phyloP scores from a whole-genome alignment of 305 asterid species.

The Withania somnifera region DNA sequence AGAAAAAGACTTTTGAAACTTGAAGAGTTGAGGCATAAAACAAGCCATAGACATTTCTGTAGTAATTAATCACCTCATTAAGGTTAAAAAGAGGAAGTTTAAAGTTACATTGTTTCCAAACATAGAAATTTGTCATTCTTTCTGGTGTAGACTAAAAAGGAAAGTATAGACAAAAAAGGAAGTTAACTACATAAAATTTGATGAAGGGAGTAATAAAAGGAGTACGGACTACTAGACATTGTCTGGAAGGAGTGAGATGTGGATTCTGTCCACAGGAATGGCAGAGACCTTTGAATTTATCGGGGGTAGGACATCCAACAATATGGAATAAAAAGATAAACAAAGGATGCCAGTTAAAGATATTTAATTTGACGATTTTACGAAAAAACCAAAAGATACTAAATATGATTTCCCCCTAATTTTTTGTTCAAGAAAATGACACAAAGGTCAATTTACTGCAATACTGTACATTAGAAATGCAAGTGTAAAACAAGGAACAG shows the following conservation, averaged over 20 bases:
- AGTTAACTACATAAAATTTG: neutral
- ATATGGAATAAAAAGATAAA: neutral
- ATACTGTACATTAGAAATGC: neutral
- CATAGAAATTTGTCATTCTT: neutral
- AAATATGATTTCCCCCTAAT: neutral
- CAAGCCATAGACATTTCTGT: neutral
- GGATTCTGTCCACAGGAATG: neutral
- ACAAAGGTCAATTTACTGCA: neutral
- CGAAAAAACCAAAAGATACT: neutral
- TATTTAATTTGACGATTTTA: neutral
- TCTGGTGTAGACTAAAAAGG: neutral
- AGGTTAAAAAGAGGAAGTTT: neutral
- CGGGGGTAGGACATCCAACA: neutral
- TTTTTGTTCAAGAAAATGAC: neutral
- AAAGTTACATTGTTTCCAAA: neutral
- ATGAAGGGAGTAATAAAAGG: neutral
- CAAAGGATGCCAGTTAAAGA: neutral
- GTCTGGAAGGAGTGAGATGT: neutral
- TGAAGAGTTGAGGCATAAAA: neutral
- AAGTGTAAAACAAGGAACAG: neutral
- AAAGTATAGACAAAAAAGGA: neutral
- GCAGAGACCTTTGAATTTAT: neutral
- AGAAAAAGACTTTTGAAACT: neutral
- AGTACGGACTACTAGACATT: neutral
- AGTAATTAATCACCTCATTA: neutral